These are phyloP conservation scores for Chrysochromulina tobinii DNA, from an alignment of 78 protist species.

Conservation along the genomic window DNA sequence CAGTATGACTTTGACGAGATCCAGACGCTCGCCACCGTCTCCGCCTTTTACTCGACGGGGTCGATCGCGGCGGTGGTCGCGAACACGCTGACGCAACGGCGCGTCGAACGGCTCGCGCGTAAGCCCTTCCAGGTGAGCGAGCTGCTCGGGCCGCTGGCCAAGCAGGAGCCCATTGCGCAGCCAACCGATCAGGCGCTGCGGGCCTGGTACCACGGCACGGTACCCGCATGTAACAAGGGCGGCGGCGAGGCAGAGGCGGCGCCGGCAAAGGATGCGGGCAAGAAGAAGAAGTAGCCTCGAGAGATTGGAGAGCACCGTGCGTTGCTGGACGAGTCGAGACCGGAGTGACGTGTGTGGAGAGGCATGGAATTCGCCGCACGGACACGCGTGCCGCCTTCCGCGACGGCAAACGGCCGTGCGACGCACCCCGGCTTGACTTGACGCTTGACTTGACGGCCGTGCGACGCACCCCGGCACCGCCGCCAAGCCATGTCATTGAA, in stretches of 20 bases:
- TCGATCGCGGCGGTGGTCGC: background rate
- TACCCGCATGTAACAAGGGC: background rate
- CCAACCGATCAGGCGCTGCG: background rate
- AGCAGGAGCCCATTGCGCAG: background rate
- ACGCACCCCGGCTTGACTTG: too few species aligned
- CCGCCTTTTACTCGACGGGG: background rate
- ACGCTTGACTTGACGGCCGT: too few species aligned
- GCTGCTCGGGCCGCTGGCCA: background rate
- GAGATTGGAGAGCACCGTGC: too few species aligned
- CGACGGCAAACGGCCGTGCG: too few species aligned
- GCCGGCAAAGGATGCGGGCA: background rate
- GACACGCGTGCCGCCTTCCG: too few species aligned
- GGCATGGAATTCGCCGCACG: too few species aligned
- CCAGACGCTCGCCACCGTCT: background rate
- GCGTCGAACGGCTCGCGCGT: background rate
- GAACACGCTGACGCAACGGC: background rate
- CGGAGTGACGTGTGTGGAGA: too few species aligned
- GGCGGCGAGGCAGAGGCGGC: background rate
- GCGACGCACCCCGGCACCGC: too few species aligned
- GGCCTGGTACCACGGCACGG: background rate
- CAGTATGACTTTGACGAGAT: background rate
- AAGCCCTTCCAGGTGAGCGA: conserved; percentile 3
- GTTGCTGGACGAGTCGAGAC: too few species aligned
- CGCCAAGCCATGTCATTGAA: too few species aligned
- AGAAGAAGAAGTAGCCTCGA: background rate